These are phyloP conservation scores for Colletotrichum ledebouriae DNA, from an alignment of 2,329 filamentous ascomycete genomes.

Conservation along the genomic window DNA sequence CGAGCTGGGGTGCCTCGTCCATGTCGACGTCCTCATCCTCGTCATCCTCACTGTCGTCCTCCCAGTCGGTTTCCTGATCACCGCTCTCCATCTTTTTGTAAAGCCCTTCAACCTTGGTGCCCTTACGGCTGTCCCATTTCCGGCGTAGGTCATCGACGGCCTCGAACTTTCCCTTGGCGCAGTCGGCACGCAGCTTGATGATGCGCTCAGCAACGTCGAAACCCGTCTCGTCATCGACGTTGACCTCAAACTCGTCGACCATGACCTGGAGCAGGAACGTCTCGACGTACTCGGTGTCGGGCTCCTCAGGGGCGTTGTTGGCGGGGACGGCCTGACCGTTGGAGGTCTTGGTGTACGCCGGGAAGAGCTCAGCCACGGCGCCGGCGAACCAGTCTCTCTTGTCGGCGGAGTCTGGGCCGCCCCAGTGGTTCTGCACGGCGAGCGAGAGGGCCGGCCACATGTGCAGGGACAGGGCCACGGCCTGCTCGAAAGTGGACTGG, in stretches of 20 bases:
- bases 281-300: conserved; percentile 85
- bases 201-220: conserved; percentile 81
- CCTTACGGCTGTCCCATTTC: conserved; percentile 73
- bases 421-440: conserved; percentile 89
- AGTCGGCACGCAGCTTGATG: conserved; percentile 74
- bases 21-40: conserved; percentile 73
- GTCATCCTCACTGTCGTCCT: conserved; percentile 70
- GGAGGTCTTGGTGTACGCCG: conserved; percentile 67
- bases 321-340: conserved; percentile 48
- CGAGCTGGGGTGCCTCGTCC: conserved; percentile 76
- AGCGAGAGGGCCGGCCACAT: conserved; percentile 90
- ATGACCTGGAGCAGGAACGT: conserved; percentile 89
- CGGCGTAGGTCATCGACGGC: conserved; percentile 73
- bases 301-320: conserved; percentile 56
- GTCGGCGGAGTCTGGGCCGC: conserved; percentile 83
- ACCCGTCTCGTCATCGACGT: conserved; percentile 90
- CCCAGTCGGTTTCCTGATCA: conserved; percentile 73
- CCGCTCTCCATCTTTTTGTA: conserved; percentile 68
- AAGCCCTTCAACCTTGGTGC: conserved; percentile 66
- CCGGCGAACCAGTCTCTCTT: conserved; percentile 98
- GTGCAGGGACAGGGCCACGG: conserved; percentile 85
- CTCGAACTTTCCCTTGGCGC: conserved; percentile 74
- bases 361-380: conserved; percentile 84
- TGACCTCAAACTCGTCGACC: conserved; percentile 95
- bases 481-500: conserved; percentile 83